Conservation (phyloP, 2,329 filamentous ascomycete species). For the Alternaria arborescens region DNA sequence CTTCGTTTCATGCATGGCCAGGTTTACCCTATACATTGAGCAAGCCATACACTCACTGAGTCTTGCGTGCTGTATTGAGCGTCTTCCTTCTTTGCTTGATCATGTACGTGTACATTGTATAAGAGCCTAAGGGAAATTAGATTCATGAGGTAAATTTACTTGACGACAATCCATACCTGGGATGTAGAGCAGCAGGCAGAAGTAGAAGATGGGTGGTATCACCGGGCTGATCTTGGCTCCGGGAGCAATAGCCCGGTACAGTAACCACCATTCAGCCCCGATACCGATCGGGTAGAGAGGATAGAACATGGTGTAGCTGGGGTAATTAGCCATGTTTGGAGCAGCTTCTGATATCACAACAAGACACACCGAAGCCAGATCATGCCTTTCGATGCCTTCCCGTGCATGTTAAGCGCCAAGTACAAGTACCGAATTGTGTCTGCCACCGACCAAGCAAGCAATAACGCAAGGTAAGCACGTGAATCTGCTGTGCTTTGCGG, state of each 20-base stretch:
- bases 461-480: constrained; percentile 26
- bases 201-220: constrained; percentile 30
- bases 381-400: constrained; percentile 18
- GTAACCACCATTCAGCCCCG: constrained; percentile 39
- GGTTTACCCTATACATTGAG: neutral
- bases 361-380: constrained; percentile 32
- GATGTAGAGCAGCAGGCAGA: constrained; percentile 32
- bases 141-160: neutral
- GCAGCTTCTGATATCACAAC: neutral
- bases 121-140: constrained; percentile 27
- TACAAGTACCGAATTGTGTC: constrained; percentile 35
- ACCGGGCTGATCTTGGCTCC: constrained; percentile 17
- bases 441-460: constrained; percentile 36
- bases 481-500: constrained; percentile 27
- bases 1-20: neutral
- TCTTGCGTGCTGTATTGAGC: constrained; percentile 12
- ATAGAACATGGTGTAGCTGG: constrained; percentile 36
- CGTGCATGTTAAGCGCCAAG: constrained; percentile 32
- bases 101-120: constrained; percentile 42
- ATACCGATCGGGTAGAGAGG: constrained; percentile 39
- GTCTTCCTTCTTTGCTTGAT: constrained; percentile 36
- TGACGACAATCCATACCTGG: constrained; percentile 28
- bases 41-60: neutral
- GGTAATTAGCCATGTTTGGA: neutral
- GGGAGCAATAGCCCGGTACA: constrained; percentile 27